A percentile compares a stretch with the other conserved stretches of the same genome.
phyloP scores from a whole-genome alignment of 2,329 filamentous ascomycete genomes.

The Lachnellula cervina region DNA sequence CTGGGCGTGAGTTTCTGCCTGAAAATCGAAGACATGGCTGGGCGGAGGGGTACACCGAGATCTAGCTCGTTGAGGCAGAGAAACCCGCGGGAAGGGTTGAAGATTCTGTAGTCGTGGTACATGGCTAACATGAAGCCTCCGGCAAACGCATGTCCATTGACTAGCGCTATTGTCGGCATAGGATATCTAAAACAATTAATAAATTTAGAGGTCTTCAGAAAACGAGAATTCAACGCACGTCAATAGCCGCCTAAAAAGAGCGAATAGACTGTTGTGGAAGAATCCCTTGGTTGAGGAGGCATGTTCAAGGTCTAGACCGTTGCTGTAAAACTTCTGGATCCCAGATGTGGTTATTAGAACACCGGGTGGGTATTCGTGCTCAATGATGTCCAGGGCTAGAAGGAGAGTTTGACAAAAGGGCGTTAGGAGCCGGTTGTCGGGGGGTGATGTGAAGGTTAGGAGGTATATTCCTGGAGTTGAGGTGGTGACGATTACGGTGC shows the following conservation, averaged over 20 bases:
- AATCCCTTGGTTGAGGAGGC: slow-evolving; percentile 57
- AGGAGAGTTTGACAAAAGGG: slow-evolving; percentile 63
- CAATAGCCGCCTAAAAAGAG: slow-evolving; percentile 59
- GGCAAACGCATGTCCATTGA: slow-evolving; percentile 79
- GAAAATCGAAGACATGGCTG: slow-evolving; percentile 72
- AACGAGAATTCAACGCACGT: slow-evolving; percentile 37
- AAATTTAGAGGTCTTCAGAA: background rate
- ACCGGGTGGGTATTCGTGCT: slow-evolving; percentile 58
- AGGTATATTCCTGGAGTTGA: slow-evolving; percentile 61
- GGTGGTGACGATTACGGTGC: slow-evolving; percentile 57
- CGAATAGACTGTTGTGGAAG: slow-evolving; percentile 56
- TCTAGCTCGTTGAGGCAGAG: slow-evolving; percentile 78
- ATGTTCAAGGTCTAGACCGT: slow-evolving; percentile 72
- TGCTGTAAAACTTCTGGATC: slow-evolving; percentile 76
- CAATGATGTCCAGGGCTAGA: slow-evolving; percentile 69
- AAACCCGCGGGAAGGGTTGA: slow-evolving; percentile 66
- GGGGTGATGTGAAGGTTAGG: slow-evolving; percentile 63
- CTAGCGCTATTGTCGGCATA: slow-evolving; percentile 75
- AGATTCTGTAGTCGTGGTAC: slow-evolving; percentile 79
- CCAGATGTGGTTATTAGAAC: slow-evolving; percentile 73
- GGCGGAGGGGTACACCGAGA: slow-evolving; percentile 69
- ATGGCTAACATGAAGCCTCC: slow-evolving; percentile 77
- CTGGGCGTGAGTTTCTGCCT: slow-evolving; percentile 56
- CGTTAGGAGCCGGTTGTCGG: slow-evolving; percentile 72
- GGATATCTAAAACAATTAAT: slow-evolving; percentile 48